Evolutionary conservation across 331 rosid species (phyloP).

Genomic region (Malus hybrid): DNA sequence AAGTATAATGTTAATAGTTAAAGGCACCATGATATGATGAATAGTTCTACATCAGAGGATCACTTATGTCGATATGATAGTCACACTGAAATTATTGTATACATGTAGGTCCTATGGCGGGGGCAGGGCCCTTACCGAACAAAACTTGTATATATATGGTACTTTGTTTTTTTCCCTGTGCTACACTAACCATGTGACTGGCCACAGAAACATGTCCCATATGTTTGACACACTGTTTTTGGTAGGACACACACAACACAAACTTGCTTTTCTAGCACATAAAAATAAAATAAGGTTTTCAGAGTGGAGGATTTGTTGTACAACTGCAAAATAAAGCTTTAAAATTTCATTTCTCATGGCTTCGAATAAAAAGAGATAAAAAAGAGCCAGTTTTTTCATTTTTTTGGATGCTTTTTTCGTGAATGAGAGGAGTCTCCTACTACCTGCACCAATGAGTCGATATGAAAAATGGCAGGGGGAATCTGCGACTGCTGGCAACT

Average conservation of each 20-base stretch:
- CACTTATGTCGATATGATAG: background rate
- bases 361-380: background rate
- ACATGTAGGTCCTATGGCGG: background rate
- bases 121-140: no score
- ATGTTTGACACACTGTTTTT: constrained; percentile 11
- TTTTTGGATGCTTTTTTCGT: background rate
- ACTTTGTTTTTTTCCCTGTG: constrained; percentile 3
- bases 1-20: no score
- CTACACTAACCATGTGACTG: constrained; percentile 49
- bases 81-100: no score
- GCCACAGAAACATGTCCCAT: constrained; percentile 25
- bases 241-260: background rate
- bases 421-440: background rate
- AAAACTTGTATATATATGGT: background rate
- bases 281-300: background rate
- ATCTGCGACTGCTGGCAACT: background rate
- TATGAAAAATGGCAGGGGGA: background rate
- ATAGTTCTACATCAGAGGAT: background rate
- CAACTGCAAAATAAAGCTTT: background rate
- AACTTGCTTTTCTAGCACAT: background rate
- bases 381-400: background rate
- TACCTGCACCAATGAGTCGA: background rate
- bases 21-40: no score
- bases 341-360: background rate
- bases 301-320: background rate